Conservation (phyloP, 768 basidiomycete species). For the Tricholomella constricta region DNA sequence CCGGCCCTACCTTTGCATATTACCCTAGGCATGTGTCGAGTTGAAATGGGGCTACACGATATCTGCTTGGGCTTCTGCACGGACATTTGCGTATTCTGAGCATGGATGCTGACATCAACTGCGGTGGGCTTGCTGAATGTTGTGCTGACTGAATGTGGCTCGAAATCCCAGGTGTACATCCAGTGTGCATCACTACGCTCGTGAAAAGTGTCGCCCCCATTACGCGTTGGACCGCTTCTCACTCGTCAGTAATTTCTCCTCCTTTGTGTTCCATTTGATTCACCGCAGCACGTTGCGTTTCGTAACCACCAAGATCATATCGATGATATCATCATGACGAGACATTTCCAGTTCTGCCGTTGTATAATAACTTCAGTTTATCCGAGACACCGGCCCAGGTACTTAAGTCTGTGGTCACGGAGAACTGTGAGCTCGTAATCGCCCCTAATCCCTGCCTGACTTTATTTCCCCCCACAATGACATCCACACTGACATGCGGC, state of each 20-base stretch:
- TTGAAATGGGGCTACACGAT: not conserved
- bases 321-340: too few species aligned
- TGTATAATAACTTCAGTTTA: too few species aligned
- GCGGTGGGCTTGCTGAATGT: too few species aligned
- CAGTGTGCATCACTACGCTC: conserved; percentile 44
- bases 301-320: conserved; percentile 21
- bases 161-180: conserved; percentile 41
- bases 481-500: too few species aligned
- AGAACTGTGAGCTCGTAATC: too few species aligned
- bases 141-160: not conserved
- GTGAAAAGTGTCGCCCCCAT: conserved; percentile 43
- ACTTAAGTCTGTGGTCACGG: too few species aligned
- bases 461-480: too few species aligned
- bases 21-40: too few species aligned
- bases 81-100: not conserved
- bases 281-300: conserved; percentile 36
- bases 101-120: not conserved
- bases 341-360: too few species aligned
- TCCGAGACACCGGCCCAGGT: too few species aligned
- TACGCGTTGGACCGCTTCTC: conserved; percentile 24
- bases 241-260: conserved; percentile 29
- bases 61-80: not conserved
- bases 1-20: too few species aligned
- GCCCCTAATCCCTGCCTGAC: too few species aligned
- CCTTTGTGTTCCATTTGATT: not conserved